A percentile compares a stretch with the other conserved stretches of the same genome.
Evolutionary conservation across 1,284 basidiomycete species (phyloP).

Genomic region (Fomitiporia mediterranea): DNA sequence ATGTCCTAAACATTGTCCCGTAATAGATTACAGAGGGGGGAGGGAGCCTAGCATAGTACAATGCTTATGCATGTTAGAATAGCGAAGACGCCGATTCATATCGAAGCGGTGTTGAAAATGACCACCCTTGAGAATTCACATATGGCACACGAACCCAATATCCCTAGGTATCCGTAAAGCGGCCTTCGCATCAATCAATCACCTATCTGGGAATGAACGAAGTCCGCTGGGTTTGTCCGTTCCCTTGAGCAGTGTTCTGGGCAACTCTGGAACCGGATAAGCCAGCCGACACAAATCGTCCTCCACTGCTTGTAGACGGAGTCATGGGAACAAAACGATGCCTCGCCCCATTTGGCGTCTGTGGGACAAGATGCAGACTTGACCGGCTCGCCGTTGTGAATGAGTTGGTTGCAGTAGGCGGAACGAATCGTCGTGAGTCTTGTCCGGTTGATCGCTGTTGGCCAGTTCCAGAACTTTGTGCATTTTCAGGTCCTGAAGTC

Average conservation of each 20-base stretch:
- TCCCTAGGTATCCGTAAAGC: too few species aligned
- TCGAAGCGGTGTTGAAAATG: too few species aligned
- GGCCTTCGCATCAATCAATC: too few species aligned
- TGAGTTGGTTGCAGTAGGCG: neutral
- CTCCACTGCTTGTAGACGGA: neutral
- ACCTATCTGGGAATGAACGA: neutral
- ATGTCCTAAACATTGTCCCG: too few species aligned
- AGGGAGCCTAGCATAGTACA: too few species aligned
- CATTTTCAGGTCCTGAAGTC: neutral
- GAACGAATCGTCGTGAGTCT: constrained; percentile 10
- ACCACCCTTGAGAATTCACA: too few species aligned
- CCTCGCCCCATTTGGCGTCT: constrained; percentile 1
- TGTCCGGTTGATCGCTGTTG: constrained; percentile 1
- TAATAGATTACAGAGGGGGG: too few species aligned
- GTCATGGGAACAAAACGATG: constrained; percentile 4
- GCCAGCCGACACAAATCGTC: neutral
- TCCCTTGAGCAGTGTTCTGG: neutral
- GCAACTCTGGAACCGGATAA: neutral
- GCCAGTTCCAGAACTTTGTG: neutral
- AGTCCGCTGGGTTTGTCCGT: neutral
- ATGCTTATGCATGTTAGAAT: too few species aligned
- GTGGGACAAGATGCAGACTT: neutral
- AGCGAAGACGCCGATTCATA: too few species aligned
- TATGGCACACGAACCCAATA: too few species aligned
- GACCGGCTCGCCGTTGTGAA: neutral